Percentiles rank a stretch among this genome's conserved stretches.
These are phyloP conservation scores for Hypholoma sublateritium DNA, from an alignment of 768 basidiomycete genomes.

Conservation along the genomic window DNA sequence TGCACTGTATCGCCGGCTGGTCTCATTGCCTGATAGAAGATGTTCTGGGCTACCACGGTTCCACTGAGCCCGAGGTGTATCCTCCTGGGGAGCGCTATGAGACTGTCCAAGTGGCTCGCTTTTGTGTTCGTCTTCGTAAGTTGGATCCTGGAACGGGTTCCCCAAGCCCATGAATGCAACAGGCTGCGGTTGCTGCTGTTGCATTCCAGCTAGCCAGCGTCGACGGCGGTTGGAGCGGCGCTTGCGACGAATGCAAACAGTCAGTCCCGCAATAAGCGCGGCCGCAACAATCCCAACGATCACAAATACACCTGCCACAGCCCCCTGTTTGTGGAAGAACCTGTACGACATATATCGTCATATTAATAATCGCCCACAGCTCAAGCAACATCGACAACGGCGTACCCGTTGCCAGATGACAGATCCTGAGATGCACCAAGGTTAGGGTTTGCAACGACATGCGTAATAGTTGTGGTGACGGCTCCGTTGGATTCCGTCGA, in stretches of 20 bases:
- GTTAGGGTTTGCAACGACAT: constrained; percentile 48
- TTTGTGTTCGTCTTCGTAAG: background rate
- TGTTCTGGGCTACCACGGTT: constrained; percentile 10
- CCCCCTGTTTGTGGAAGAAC: constrained; percentile 67
- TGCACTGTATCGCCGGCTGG: constrained; percentile 1
- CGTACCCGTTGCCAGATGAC: constrained; percentile 14
- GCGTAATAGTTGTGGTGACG: constrained; percentile 44
- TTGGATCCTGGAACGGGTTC: constrained; percentile 36
- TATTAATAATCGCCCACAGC: background rate
- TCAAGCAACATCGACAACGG: background rate
- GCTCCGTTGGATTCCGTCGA: constrained; percentile 45
- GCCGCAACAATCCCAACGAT: constrained; percentile 59
- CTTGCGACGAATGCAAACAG: constrained; percentile 43
- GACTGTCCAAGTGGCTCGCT: constrained; percentile 19
- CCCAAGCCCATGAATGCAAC: constrained; percentile 8
- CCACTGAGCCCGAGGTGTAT: constrained; percentile 2
- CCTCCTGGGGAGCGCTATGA: constrained; percentile 6
- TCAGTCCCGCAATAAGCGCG: constrained; percentile 41
- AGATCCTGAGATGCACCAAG: constrained; percentile 8
- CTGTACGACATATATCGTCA: constrained; percentile 25
- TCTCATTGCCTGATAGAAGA: background rate
- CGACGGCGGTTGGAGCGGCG: constrained; percentile 36
- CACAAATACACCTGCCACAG: constrained; percentile 74
- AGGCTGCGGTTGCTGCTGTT: constrained; percentile 29
- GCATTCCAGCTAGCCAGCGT: constrained; percentile 37